Evolutionary conservation across 768 basidiomycete genomes (phyloP).

Genomic region (Tubosaeta brunneosetosa): DNA sequence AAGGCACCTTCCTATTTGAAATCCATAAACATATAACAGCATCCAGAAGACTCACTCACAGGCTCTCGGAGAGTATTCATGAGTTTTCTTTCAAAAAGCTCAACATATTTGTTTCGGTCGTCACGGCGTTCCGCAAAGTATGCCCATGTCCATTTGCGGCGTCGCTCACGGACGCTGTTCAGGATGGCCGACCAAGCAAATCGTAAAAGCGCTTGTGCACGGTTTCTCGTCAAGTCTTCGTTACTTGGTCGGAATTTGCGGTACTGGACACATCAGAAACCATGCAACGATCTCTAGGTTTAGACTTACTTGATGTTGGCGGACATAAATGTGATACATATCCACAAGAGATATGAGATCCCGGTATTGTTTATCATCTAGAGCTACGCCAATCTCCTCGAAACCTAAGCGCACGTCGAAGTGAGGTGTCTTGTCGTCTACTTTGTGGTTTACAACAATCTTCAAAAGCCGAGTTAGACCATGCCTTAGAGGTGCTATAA

Average conservation of each 20-base stretch:
- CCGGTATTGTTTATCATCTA: constrained; percentile 93
- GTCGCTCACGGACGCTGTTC: constrained; percentile 77
- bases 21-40: background rate
- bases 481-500: background rate
- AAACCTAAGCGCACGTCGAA: constrained; percentile 87
- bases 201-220: constrained; percentile 61
- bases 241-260: constrained; percentile 70
- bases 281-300: background rate
- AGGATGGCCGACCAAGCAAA: constrained; percentile 81
- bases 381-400: constrained; percentile 85
- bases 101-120: constrained; percentile 80
- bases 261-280: constrained; percentile 45
- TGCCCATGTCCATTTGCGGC: constrained; percentile 85
- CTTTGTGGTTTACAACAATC: constrained; percentile 79
- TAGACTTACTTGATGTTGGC: constrained; percentile 65
- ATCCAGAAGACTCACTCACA: constrained; percentile 38
- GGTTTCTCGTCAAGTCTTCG: constrained; percentile 54
- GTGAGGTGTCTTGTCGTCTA: constrained; percentile 69
- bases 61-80: constrained; percentile 46
- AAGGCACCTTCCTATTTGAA: constrained; percentile 43
- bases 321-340: constrained; percentile 93
- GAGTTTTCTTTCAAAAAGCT: constrained; percentile 75
- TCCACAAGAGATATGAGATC: constrained; percentile 90
- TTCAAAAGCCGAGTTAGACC: constrained; percentile 26
- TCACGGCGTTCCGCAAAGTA: constrained; percentile 87